Base-by-base conservation (phyloP, 257 asterid genomes). In the Ajuga chamaepitys region DNA sequence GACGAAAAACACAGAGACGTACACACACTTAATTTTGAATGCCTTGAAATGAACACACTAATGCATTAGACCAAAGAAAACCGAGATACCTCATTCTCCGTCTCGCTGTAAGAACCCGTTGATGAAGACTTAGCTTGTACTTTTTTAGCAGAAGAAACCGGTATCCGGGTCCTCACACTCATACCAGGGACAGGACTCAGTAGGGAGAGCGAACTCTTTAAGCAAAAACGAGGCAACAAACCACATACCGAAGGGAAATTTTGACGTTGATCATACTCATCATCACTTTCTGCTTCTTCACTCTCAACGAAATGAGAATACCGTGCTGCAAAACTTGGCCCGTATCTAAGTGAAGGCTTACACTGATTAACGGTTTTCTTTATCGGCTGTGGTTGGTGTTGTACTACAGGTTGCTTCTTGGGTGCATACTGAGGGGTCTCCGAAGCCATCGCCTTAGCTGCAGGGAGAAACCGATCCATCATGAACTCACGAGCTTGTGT, bases 381-480 rank as follows among this genome's bases (percentile, higher is more conserved):
- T 4, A 56, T 46, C 41, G 66, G 78, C 61, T 81, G 70, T 17
- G 70, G 76, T 62, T 78, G 76, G 24, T 76, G 76, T 70, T 51
- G 78, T 64, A 73, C 74, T 9, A 55, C 25, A 0, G 67, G 61
- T 66, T 69, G 88, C 73, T 80, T 94, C 79, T 75, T 67, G 66
- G 88, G 69, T 63, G 75, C 78, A 75, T 68, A 68, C n/a, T 77
- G 86, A 68, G 90, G 95, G 11, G 75, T 71, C 73, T 88, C 95
- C 2, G 85, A 64, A 46, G 85, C 83, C 95, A 91, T 81, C 4
- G 95, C 94, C 77, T 86, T 86, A 13, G 99, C 99, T 9, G 95
- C 99, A 9, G 97, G 99, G 41, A 90, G 80, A 76, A 94, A 94
- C 76, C 96, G 85, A 61, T 80, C 91, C 80, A 94, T 84, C 91